These are phyloP conservation scores for Pelagophyceae sp. DNA, from an alignment of 352 stramenopile genomes.

Conservation along the genomic window DNA sequence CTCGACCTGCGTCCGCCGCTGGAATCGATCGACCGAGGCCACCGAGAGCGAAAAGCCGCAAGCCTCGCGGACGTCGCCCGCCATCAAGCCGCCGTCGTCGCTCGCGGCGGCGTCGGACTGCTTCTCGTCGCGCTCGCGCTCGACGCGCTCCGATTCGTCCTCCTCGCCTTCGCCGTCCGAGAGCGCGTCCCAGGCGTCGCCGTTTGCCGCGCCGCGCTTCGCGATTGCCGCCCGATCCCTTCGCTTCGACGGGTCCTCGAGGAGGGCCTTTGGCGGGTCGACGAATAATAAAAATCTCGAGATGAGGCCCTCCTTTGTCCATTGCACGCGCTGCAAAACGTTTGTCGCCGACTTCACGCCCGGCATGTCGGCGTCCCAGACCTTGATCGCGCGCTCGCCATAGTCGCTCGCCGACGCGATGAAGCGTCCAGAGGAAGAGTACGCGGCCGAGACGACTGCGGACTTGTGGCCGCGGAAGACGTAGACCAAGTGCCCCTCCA, in stretches of 20 bases:
- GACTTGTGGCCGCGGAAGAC: constrained; percentile 20
- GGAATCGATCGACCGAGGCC: neutral
- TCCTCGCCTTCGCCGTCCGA: constrained; percentile 16
- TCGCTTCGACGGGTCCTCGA: neutral
- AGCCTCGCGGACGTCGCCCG: neutral
- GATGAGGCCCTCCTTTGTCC: neutral
- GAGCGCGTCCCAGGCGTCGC: neutral
- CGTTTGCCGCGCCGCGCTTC: neutral
- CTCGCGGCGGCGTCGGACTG: neutral
- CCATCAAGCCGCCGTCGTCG: neutral
- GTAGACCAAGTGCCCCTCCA: constrained; percentile 27
- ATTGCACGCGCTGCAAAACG: neutral
- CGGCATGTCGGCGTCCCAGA: constrained; percentile 7
- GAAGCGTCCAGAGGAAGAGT: constrained; percentile 17
- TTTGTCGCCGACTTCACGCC: neutral
- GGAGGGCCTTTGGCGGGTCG: constrained; percentile 1
- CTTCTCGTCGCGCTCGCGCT: neutral
- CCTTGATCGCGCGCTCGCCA: constrained; percentile 26
- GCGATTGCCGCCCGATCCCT: too few species aligned
- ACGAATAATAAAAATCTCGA: neutral
- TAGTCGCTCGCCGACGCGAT: constrained; percentile 17
- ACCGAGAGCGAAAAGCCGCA: neutral
- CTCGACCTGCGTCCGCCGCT: neutral
- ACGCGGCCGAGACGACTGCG: constrained; percentile 18
- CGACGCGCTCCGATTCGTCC: neutral